Conservation (phyloP, 805 yeast genomes). For the Jamesozyma gamospora region DNA sequence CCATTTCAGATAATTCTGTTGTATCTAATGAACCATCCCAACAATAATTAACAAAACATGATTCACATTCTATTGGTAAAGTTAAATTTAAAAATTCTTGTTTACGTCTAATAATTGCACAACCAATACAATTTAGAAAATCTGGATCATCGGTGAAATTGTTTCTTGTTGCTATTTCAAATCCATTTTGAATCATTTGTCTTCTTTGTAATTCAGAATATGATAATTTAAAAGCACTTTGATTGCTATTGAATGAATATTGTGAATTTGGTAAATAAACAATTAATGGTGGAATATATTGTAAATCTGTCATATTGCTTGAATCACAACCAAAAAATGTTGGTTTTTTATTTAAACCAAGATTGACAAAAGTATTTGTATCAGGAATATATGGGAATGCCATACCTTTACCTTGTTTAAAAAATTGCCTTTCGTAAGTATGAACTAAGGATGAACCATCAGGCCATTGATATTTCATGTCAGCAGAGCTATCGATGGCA, state of each 20-base stretch:
- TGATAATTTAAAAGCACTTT: slow-evolving; percentile 58
- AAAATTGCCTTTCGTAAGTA: slow-evolving; percentile 52
- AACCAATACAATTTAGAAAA: slow-evolving; percentile 67
- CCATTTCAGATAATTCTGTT: slow-evolving; percentile 19
- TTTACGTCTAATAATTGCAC: slow-evolving; percentile 73
- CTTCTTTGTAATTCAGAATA: slow-evolving; percentile 49
- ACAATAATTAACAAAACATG: slow-evolving; percentile 66
- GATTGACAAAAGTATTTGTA: slow-evolving; percentile 43
- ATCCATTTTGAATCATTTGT: slow-evolving; percentile 63
- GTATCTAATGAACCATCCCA: slow-evolving; percentile 40
- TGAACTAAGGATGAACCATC: slow-evolving; percentile 49
- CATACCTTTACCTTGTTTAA: slow-evolving; percentile 44
- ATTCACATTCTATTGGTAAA: slow-evolving; percentile 58
- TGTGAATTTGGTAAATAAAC: slow-evolving; percentile 73
- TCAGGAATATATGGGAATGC: slow-evolving; percentile 79
- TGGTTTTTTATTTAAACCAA: slow-evolving; percentile 58
- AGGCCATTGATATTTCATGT: slow-evolving; percentile 54
- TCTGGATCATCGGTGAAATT: slow-evolving; percentile 60
- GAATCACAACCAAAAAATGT: slow-evolving; percentile 79
- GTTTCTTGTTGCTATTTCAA: slow-evolving; percentile 52
- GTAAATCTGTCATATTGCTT: slow-evolving; percentile 46
- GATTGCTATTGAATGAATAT: slow-evolving; percentile 53
- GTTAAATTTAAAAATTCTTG: slow-evolving; percentile 54
- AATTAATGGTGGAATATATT: slow-evolving; percentile 57
- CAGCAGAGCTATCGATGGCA: slow-evolving; percentile 61